A percentile compares a stretch with the other conserved stretches of the same genome.
These are phyloP conservation scores for Diaporthe sp. DNA, from an alignment of 2,329 filamentous ascomycete genomes.

Conservation along the genomic window DNA sequence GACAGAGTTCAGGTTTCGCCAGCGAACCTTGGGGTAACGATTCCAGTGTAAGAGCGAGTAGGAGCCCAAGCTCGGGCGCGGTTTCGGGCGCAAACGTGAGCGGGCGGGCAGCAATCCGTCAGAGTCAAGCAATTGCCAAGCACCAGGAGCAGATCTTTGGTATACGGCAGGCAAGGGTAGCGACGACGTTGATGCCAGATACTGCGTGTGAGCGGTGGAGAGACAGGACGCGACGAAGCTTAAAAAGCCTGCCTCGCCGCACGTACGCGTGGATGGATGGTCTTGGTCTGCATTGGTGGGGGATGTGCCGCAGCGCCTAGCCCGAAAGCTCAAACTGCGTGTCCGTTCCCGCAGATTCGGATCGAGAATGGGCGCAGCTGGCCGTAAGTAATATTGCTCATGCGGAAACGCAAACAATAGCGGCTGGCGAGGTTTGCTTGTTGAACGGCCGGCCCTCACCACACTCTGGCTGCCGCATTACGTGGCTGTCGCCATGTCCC, in stretches of 20 bases:
- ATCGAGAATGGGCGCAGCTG: background rate
- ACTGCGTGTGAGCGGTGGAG: background rate
- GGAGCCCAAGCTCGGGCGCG: conserved; percentile 5
- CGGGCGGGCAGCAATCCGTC: background rate
- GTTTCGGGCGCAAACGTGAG: background rate
- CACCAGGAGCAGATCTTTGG: background rate
- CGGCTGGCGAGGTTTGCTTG: background rate
- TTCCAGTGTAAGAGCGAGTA: background rate
- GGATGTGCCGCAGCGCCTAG: too few species aligned
- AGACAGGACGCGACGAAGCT: background rate
- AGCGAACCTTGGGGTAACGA: conserved; percentile 1
- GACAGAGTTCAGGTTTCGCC: background rate
- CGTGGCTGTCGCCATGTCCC: conserved; percentile 2
- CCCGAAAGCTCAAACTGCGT: background rate
- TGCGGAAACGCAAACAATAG: background rate
- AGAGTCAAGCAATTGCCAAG: conserved; percentile 16
- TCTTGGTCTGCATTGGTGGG: background rate
- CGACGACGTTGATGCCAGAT: background rate
- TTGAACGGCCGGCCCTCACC: too few species aligned
- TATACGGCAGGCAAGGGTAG: background rate
- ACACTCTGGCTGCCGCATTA: background rate
- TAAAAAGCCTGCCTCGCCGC: background rate
- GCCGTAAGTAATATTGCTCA: background rate
- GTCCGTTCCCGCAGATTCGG: background rate
- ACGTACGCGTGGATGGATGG: background rate